Conservation (phyloP, 768 basidiomycete genomes). For the Cystofilobasidium bisporidii region DNA sequence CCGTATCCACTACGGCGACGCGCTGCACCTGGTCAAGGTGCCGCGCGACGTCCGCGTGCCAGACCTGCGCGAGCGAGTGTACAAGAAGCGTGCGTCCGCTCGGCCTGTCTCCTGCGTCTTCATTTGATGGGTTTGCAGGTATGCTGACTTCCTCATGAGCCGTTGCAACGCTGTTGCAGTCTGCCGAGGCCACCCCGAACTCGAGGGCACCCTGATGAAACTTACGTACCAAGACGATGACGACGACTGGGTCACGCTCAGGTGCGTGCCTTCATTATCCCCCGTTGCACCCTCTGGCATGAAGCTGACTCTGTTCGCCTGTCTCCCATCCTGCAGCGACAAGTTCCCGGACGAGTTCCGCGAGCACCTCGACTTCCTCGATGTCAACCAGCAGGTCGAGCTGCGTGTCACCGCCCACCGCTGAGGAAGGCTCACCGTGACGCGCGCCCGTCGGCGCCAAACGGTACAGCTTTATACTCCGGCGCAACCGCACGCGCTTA, state of each 20-base stretch:
- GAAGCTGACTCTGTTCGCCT: background rate
- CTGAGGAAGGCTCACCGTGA: too few species aligned
- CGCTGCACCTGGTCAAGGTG: conserved; percentile 14
- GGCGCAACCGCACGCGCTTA: too few species aligned
- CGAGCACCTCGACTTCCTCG: conserved; percentile 11
- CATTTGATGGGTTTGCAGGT: too few species aligned
- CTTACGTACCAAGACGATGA: conserved; percentile 26
- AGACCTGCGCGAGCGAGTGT: conserved; percentile 11
- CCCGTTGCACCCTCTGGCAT: background rate
- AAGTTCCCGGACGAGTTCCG: conserved; percentile 24
- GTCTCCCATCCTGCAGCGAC: background rate
- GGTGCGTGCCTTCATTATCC: background rate
- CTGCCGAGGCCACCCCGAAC: conserved; percentile 19
- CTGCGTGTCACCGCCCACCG: conserved; percentile 9
- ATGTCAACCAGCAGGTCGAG: conserved; percentile 17
- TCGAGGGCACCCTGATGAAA: background rate
- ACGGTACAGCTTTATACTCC: too few species aligned
- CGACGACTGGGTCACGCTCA: conserved; percentile 22
- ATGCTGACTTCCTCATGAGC: background rate
- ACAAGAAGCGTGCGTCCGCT: conserved; percentile 21
- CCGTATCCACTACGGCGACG: conserved; percentile 26
- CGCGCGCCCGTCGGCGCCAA: too few species aligned
- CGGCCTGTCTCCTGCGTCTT: background rate
- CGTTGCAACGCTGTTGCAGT: background rate
- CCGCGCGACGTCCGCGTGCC: background rate